Conservation (phyloP, 2,329 filamentous ascomycete species). For the Sclerotinia minor region DNA sequence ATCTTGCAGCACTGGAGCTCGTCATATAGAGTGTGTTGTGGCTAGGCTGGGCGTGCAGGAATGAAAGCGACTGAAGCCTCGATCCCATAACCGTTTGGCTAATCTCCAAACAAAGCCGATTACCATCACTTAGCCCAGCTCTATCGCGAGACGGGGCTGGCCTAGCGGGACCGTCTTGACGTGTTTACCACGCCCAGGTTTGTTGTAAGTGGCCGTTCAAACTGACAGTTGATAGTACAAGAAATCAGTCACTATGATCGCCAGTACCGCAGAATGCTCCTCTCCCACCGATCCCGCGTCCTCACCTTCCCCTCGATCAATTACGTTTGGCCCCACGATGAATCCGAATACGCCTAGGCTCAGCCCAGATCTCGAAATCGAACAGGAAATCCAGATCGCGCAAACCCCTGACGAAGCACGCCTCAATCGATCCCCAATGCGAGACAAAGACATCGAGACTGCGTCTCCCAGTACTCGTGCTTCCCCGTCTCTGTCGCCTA, state of each 20-base stretch:
- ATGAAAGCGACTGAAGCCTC: slow-evolving; percentile 13
- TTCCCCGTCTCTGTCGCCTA: slow-evolving; percentile 9
- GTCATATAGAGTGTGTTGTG: slow-evolving; percentile 12
- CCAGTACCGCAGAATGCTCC: slow-evolving; percentile 12
- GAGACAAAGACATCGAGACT: slow-evolving; percentile 1
- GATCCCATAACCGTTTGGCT: slow-evolving; percentile 1
- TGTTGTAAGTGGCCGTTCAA: neutral
- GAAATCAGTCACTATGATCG: neutral
- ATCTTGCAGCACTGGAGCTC: slow-evolving; percentile 14
- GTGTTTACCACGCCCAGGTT: neutral
- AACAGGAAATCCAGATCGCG: slow-evolving; percentile 3
- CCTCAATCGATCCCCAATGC: slow-evolving; percentile 8
- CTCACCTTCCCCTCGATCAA: slow-evolving; percentile 15
- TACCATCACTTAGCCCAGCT: slow-evolving; percentile 14
- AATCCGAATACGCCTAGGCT: slow-evolving; percentile 4
- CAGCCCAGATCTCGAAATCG: slow-evolving; percentile 5
- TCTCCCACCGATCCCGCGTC: slow-evolving; percentile 10
- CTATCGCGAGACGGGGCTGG: slow-evolving; percentile 5
- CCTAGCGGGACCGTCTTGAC: slow-evolving; percentile 9
- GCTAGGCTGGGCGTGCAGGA: slow-evolving; percentile 12
- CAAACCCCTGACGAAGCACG: slow-evolving; percentile 7
- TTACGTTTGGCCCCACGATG: slow-evolving; percentile 5
- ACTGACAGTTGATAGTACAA: slow-evolving; percentile 13
- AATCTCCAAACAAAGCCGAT: slow-evolving; percentile 7
- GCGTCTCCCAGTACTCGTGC: slow-evolving; percentile 14